Percentiles rank a stretch among this genome's conserved stretches.
Evolutionary conservation across 805 yeast genomes (phyloP).

Genomic region (Cyberlindnera mississippiensis): DNA sequence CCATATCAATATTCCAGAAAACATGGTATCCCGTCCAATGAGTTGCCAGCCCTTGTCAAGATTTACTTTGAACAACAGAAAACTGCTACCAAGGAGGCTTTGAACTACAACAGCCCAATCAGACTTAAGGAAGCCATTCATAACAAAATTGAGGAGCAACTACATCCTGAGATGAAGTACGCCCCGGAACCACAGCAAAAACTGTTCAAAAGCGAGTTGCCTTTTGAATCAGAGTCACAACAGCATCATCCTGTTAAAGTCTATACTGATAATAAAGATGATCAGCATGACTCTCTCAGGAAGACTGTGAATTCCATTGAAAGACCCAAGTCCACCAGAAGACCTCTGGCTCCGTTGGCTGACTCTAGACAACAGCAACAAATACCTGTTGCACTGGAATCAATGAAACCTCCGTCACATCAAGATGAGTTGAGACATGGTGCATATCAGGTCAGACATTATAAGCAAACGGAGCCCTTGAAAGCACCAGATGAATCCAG

Average conservation of each 20-base stretch:
- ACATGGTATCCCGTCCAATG: slow-evolving; percentile 34
- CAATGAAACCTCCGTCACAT: slow-evolving; percentile 4
- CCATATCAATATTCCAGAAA: slow-evolving; percentile 38
- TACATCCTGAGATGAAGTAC: slow-evolving; percentile 21
- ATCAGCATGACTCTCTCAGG: background rate
- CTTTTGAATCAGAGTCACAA: background rate
- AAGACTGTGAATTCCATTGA: slow-evolving; percentile 5
- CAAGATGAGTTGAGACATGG: slow-evolving; percentile 1
- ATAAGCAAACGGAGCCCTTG: slow-evolving; percentile 21
- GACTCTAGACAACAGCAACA: slow-evolving; percentile 13
- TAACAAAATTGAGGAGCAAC: slow-evolving; percentile 25
- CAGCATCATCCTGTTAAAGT: slow-evolving; percentile 5
- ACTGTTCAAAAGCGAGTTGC: slow-evolving; percentile 9
- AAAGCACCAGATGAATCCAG: slow-evolving; percentile 23
- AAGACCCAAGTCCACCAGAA: slow-evolving; percentile 12
- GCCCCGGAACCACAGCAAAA: slow-evolving; percentile 18
- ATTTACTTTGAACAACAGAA: slow-evolving; percentile 36
- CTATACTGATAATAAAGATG: slow-evolving; percentile 15
- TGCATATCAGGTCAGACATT: slow-evolving; percentile 18
- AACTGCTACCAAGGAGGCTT: slow-evolving; percentile 28
- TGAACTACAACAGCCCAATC: slow-evolving; percentile 23
- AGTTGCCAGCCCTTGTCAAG: slow-evolving; percentile 34
- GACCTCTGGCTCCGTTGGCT: slow-evolving; percentile 20
- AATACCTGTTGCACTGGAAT: slow-evolving; percentile 1
- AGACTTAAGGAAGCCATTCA: slow-evolving; percentile 22